Base-by-base conservation (phyloP, 2,329 filamentous ascomycete genomes). In the Dactylellina parvicollis region DNA sequence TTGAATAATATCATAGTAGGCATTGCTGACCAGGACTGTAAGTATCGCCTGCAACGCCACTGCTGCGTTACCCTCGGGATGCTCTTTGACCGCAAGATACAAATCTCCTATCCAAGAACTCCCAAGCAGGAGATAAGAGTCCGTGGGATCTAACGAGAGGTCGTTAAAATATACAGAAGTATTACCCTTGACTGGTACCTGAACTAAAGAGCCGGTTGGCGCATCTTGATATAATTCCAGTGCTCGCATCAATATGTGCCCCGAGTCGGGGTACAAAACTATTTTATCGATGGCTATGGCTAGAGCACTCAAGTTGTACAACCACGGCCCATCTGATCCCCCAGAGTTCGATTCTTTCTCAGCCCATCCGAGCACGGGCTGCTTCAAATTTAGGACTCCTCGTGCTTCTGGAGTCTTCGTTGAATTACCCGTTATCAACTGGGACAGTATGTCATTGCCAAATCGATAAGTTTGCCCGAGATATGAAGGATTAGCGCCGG, bases 21-120 rank as follows among this genome's bases (percentile, higher is more conserved):
- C 61, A 18, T 36, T 66, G 32, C 50, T 57, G 0, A 50, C 61
- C 1, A 66, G 20, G 2, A 30, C 38, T n/a, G 61, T 66, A 14
- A 66, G 34, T 5, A 66, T 22, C 7, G 38, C 49, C 26, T 66
- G 61, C 18, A 57, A 20, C 5, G 20, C 20, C 14, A 44, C 1
- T 36, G 24, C 49, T 22, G 49, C 9, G 32, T 42, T 61, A 1
- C 34, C 34, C 8, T 40, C 20, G 10, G 38, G 18, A 8, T 36
- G 40, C 10, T 24, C 18, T 22, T 38, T 9, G 9, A 26, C 18
- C 9, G 18, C 14, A n/a, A 10, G 4, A 18, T 36, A 47, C n/a
- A 34, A 30, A 16, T 65, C 26, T 8, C 20, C 20, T 3, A 46
- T 30, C 60, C 60, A 65, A 12, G 28, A 5, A 24, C 24, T 56